Base-by-base conservation (phyloP, 768 basidiomycete genomes). In the Pluteus cervinus region DNA sequence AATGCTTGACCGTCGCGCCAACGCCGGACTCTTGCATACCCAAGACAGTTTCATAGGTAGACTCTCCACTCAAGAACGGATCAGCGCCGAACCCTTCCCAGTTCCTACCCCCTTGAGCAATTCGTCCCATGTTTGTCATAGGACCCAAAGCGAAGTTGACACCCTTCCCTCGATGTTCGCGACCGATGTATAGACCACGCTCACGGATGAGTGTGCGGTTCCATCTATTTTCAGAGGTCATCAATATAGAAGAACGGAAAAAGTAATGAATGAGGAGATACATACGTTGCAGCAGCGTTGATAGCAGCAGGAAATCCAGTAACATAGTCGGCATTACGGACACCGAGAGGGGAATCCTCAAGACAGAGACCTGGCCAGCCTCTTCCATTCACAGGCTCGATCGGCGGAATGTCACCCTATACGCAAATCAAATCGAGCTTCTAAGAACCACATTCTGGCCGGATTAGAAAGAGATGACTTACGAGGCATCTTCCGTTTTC, bases 71-170 rank as follows among this genome's bases (percentile, higher is more conserved):
- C 11, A 94, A 64, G 62, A 78, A 94, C 0, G 92, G 92, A 55
- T 96, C 92, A 7, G 75, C 88, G 21, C 91, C 90, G 41, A 91
- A 92, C n/a, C 88, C 89, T 67, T 94, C 92, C 87, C 89, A 94
- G 58, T 92, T 90, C 20, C 92, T 69, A 12, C 92, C 92, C 5
- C 84, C 88, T 45, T 75, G 68, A 3, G 85, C 79, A 14, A 81
- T 60, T 12, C 86, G 76, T 1, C 82, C 86, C 66, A 93, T 75
- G 54, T 92, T 91, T 79, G 88, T 91, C 82, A 86, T 86, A 0
- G 88, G 73, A 1, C 75, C 75, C 5, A 93, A 70, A 7, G 79
- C 82, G 33, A 93, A 63, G 48, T 96, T 76, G 31, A 87, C 79
- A 16, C 93, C 93, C 53, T 93, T 91, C 18, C 76, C 79, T 39